Percentiles rank a stretch among this genome's conserved stretches.
phyloP scores from a whole-genome alignment of 108 stramenopile genomes.

The Skeletonema marinoi region DNA sequence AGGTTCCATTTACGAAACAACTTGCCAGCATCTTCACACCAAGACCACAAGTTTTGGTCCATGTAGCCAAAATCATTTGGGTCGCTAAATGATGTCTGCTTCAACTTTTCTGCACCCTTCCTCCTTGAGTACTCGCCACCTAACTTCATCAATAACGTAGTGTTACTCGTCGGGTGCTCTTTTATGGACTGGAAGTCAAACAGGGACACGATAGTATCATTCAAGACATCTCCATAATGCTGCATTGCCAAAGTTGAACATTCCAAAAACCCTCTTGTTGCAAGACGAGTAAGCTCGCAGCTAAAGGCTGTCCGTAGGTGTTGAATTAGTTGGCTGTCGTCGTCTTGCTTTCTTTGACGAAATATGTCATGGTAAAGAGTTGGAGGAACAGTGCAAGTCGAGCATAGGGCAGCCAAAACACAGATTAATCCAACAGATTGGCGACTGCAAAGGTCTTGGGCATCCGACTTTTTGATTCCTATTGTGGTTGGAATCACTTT shows the following conservation, averaged over 20 bases:
- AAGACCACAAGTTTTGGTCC: conserved; percentile 35
- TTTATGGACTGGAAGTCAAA: conserved; percentile 30
- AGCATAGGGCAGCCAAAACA: conserved; percentile 34
- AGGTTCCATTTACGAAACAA: conserved; percentile 5
- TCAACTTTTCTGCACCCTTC: conserved; percentile 11
- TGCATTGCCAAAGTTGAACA: conserved; percentile 12
- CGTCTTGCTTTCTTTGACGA: neutral
- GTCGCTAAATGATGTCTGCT: neutral
- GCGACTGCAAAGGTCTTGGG: conserved; percentile 15
- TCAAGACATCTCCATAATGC: conserved; percentile 17
- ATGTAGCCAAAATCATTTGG: conserved; percentile 24
- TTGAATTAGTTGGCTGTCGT: conserved; percentile 14
- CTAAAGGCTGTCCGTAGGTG: conserved; percentile 29
- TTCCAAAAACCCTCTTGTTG: neutral
- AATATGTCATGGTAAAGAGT: neutral
- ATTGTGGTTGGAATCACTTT: neutral
- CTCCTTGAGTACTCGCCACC: conserved; percentile 29
- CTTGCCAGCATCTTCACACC: conserved; percentile 16
- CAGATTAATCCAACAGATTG: conserved; percentile 29
- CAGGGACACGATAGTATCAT: conserved; percentile 6
- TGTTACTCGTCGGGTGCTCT: conserved; percentile 30
- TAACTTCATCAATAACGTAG: neutral
- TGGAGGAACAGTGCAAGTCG: neutral
- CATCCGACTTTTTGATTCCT: conserved; percentile 11
- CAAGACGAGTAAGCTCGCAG: conserved; percentile 33